Conservation (phyloP, 2,329 filamentous ascomycete genomes). For the Diaporthe aspalathi region DNA sequence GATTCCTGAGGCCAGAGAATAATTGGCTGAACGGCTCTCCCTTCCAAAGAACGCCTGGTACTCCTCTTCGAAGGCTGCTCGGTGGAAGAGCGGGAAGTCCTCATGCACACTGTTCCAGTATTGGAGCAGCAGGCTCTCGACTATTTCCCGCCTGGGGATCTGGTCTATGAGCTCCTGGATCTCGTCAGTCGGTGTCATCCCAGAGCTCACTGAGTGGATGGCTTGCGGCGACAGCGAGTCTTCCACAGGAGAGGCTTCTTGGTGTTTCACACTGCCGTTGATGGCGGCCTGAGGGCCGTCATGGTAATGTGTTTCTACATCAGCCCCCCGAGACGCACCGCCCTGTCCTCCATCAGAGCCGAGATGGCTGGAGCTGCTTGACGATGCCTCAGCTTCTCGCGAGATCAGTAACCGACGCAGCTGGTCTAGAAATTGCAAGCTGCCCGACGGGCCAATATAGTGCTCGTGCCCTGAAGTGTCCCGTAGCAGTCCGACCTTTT, state of each 20-base stretch:
- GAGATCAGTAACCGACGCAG: constrained; percentile 42
- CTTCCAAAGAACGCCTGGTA: constrained; percentile 8
- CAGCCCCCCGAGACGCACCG: background rate
- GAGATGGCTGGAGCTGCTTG: background rate
- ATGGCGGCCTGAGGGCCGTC: background rate
- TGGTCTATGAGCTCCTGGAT: constrained; percentile 17
- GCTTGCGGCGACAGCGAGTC: constrained; percentile 14
- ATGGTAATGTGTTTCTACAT: background rate
- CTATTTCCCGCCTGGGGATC: background rate
- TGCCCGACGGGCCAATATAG: constrained; percentile 53
- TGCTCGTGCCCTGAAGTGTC: constrained; percentile 51
- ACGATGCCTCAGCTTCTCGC: background rate
- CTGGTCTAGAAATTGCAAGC: constrained; percentile 51
- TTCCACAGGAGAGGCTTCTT: constrained; percentile 1
- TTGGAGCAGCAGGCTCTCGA: background rate
- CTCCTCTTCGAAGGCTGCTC: constrained; percentile 5
- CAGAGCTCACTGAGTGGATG: background rate
- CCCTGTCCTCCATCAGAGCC: background rate
- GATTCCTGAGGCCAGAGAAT: background rate
- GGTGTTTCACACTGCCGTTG: background rate
- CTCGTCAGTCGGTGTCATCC: constrained; percentile 1
- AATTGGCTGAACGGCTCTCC: background rate
- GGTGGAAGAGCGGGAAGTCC: constrained; percentile 15
- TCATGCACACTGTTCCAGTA: constrained; percentile 5
- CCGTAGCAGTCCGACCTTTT: constrained; percentile 44